Conservation (phyloP, 1,284 basidiomycete species). For the Pseudozyma thailandica region DNA sequence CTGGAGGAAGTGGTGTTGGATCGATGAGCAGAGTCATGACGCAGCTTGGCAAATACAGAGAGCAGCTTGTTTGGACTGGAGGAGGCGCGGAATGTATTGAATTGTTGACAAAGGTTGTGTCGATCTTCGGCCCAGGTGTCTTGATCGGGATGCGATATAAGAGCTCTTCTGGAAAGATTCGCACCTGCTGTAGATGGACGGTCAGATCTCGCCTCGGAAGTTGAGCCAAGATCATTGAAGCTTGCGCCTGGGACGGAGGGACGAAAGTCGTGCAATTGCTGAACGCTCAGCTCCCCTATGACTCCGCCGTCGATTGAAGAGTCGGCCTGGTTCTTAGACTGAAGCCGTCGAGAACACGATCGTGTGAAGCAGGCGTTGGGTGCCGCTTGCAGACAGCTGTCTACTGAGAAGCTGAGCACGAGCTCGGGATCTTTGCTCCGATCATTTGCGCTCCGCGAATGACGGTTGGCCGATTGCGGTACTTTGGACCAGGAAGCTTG, state of each 20-base stretch:
- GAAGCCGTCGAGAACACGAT: too few species aligned
- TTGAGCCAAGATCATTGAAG: background rate
- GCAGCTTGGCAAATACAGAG: constrained; percentile 5
- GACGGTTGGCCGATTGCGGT: background rate
- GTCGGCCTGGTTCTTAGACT: background rate
- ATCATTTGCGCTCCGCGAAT: background rate
- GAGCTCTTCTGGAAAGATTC: too few species aligned
- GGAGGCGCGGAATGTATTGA: constrained; percentile 3
- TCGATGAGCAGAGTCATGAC: background rate
- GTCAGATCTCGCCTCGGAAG: background rate
- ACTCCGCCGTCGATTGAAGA: background rate
- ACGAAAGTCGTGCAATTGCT: constrained; percentile 38
- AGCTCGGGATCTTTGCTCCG: constrained; percentile 8
- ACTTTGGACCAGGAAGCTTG: constrained; percentile 22
- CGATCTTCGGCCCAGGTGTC: background rate
- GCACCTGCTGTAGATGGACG: background rate
- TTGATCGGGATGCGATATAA: too few species aligned
- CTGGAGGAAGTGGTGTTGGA: background rate
- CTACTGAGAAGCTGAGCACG: constrained; percentile 20
- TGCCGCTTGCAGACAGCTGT: constrained; percentile 11
- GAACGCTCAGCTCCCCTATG: constrained; percentile 5
- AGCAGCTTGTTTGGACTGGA: constrained; percentile 12
- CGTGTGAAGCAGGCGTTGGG: constrained; percentile 3
- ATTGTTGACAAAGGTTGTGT: background rate
- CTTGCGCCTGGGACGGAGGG: constrained; percentile 5